Evolutionary conservation across 352 stramenopile genomes (phyloP), one percentile per base, ranked within the genome.

Genomic region (Phytophthora melonis): DNA sequence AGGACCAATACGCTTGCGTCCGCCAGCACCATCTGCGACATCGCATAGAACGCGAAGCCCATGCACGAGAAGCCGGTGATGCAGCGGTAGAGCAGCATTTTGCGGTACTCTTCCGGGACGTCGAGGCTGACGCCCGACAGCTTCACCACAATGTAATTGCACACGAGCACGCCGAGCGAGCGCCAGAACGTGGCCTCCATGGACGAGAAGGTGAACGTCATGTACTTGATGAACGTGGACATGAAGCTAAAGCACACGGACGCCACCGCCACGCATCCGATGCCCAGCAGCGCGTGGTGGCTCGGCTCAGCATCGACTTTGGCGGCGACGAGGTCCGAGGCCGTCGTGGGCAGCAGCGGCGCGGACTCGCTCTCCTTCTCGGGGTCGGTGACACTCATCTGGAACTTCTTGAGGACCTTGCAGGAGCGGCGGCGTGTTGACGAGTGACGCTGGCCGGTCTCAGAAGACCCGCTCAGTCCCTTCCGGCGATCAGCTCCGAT

Each of bases 131-230:
- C 75, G 0, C 68, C 57, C 19, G 58, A 61, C 18, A 61, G 32
- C 41, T 67, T 60, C 2, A 79, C 63, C 8, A 58, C 54, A 7
- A 93, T 84, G 43, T 80, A 90, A 59, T 91, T 94, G 66, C 83
- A 79, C 18, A 82, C n/a, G 34, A 89, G 78, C 9, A 87, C 79
- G 21, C 81, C 76, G 16, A 80, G 14, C 1, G 84, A 92, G 52
- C 86, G 84, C 88, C 86, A 94, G 69, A 94, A 91, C 32, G 92
- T 81, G 50, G 80, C 83, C 57, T 93, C 88, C 84, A 93, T 92
- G 14, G 88, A 88, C 19, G 86, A 88, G 70, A 93, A 90, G 49
- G 72, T 81, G 72, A 74, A 88, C 23, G 83, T 89, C 58, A 83
- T 78, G 78, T 86, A 91, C 82, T 94, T 94, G 72, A 93, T 75